Base-by-base conservation (phyloP, 192 early-diverging fungal species). In the Rhizophagus sp. region DNA sequence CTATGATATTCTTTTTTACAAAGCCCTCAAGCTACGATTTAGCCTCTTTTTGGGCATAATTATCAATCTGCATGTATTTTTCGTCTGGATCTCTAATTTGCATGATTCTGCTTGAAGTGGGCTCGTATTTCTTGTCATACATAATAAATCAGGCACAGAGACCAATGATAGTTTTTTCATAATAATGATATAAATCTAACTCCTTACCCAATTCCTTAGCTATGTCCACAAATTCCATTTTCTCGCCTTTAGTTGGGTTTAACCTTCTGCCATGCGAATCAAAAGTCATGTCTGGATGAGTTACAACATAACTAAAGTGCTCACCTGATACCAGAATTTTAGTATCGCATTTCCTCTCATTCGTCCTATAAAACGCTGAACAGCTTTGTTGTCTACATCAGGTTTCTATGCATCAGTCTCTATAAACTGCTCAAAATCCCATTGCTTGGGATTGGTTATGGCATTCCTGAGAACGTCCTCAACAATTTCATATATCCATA, bases 401-500 rank as follows among this genome's bases (percentile, higher is more conserved):
- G 47, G 36, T 57, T n/a, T n/a, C n/a, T n/a, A n/a, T n/a, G n/a
- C n/a, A n/a, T 57, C 24, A 22, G 24, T 74, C 44, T 36, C 24
- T 57, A 49, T 52, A 74, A 50, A 36, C 72, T 57, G 24, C n/a
- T 30, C 6, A n/a, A n/a, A n/a, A n/a, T n/a, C n/a, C n/a, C n/a
- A n/a, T n/a, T n/a, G n/a, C n/a, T n/a, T n/a, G n/a, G 24, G 30
- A 49, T 25, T 13, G 12, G 6, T 22, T 52, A 36, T 0, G 4
- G 13, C 8, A 7, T 47, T 27, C n/a, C 49, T 52, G 22, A 74
- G 44, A 74, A 57, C 50, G 0, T 74, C 50, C 57, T 74, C 44
- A 49, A 25, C 72, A 74, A 74, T 74, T 8, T 74, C 7, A 63
- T 63, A 74, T 57, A 52, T 74, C 24, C 47, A 74, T 52, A 52